Evolutionary conservation across 2,329 filamentous ascomycete genomes (phyloP), one percentile per base, ranked within the genome.

Genomic region (Colletotrichum falcatum): DNA sequence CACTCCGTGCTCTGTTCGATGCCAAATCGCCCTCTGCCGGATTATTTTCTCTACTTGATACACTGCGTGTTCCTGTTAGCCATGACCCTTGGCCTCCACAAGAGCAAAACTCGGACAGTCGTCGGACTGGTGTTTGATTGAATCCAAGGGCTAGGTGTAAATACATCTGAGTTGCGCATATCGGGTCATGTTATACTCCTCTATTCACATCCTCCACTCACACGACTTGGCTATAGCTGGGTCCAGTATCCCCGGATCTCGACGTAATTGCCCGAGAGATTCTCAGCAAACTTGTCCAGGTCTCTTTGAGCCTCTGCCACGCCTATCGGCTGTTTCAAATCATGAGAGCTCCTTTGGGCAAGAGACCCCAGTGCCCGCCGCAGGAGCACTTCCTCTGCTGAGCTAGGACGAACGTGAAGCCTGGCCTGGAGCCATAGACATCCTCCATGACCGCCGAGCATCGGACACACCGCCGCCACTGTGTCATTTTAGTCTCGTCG

Each of bases 371-470:
- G 61, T 82, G 81, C 2, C 87, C 88, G 9, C 85, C 84, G 72
- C 88, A 90, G 6, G 83, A 82, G 71, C 88, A 90, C 74, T 83
- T 84, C 30, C 86, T 81, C 77, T 89, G 86, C 76, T 89, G 87
- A 16, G 81, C 80, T 54, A 89, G 76, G 44, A 90, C 81, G 77
- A 88, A 89, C 4, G 81, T 83, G 66, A 86, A 83, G 1, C 87
- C 88, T 0, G 87, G 83, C 70, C 83, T 81, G 30, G 79, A 79
- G 18, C 79, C 82, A 35, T 78, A 79, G 0, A 87, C 80, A 72
- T 92, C 89, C 75, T 91, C 90, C 83, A 92, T 91, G n/a, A 91
- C 84, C 59, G 87, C 84, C 54, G 88, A 85, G 77, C 91, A 93
- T 48, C 91, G 83, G 26, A 87, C 87, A 75, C 87, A 90, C 49